These are phyloP conservation scores for Trichocladium uniseriatum DNA, from an alignment of 495 filamentous ascomycete species.

Conservation along the genomic window DNA sequence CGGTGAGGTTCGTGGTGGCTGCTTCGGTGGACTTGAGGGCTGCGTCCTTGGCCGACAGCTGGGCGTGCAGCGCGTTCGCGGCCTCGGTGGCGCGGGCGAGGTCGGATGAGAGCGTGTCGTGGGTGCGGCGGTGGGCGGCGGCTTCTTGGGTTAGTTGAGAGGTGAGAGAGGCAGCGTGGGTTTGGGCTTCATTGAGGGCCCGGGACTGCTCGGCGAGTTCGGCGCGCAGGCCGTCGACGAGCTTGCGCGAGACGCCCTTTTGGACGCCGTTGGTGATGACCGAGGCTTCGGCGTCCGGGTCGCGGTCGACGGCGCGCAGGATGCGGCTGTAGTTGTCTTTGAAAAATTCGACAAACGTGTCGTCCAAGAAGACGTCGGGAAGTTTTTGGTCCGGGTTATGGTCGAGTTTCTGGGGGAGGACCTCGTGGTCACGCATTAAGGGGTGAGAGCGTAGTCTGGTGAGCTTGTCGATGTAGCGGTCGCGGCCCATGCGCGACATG, in stretches of 20 bases:
- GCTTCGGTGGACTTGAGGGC: conserved; percentile 56
- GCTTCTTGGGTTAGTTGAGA: conserved; percentile 68
- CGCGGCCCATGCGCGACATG: conserved; percentile 68
- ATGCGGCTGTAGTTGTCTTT: conserved; percentile 91
- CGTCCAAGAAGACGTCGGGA: conserved; percentile 80
- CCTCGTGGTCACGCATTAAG: conserved; percentile 85
- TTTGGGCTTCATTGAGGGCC: conserved; percentile 57
- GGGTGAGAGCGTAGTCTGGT: conserved; percentile 68
- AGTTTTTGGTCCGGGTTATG: conserved; percentile 49
- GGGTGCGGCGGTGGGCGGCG: conserved; percentile 61
- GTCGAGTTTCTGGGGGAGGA: conserved; percentile 60
- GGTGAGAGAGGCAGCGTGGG: conserved; percentile 55
- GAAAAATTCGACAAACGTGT: conserved; percentile 83
- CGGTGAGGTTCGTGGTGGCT: conserved; percentile 49
- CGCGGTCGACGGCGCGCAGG: conserved; percentile 78
- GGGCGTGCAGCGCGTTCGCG: conserved; percentile 58
- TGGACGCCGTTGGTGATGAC: conserved; percentile 68
- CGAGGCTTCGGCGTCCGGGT: conserved; percentile 76
- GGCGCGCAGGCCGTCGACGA: conserved; percentile 72
- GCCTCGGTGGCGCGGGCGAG: conserved; percentile 53
- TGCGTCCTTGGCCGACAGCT: conserved; percentile 57
- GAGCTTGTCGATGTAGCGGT: conserved; percentile 82
- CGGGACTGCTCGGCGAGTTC: conserved; percentile 66
- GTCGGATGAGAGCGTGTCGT: conserved; percentile 58
- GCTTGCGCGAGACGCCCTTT: conserved; percentile 72